These are phyloP conservation scores for Trichosanthes cucumerina DNA, from an alignment of 306 rosid species.

Conservation along the genomic window DNA sequence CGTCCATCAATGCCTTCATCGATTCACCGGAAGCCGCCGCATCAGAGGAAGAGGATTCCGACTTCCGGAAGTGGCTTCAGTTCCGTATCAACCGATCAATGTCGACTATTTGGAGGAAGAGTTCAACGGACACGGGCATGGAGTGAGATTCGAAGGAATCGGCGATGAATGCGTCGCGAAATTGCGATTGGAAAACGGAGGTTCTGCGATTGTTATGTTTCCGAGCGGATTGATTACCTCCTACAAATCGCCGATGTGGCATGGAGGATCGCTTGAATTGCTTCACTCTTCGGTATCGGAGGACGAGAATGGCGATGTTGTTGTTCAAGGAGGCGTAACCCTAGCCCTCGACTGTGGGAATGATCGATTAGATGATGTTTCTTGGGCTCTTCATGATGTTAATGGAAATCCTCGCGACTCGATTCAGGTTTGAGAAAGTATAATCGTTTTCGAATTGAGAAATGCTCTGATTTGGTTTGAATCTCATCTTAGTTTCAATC, in stretches of 20 bases:
- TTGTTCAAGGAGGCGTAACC: constrained; percentile 66
- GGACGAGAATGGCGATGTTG: constrained; percentile 25
- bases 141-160: constrained; percentile 66
- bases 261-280: constrained; percentile 64
- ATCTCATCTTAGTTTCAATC: not conserved
- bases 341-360: constrained; percentile 29
- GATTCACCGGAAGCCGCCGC: not conserved
- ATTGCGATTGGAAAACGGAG: constrained; percentile 59
- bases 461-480: not conserved
- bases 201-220: constrained; percentile 50
- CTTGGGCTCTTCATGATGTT: constrained; percentile 50
- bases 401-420: constrained; percentile 41
- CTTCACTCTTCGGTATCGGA: constrained; percentile 57
- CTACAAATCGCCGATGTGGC: constrained; percentile 84
- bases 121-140: constrained; percentile 51
- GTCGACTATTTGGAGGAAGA: constrained; percentile 57
- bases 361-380: constrained; percentile 7
- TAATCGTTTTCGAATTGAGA: not conserved
- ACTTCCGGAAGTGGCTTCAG: constrained; percentile 44
- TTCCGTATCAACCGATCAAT: constrained; percentile 55
- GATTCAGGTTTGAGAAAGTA: constrained; percentile 38
- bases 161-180: constrained; percentile 49
- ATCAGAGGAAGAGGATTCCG: constrained; percentile 21
- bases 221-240: constrained; percentile 79
- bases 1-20: not conserved